Evolutionary conservation across 345 rosid genomes (phyloP), one percentile per base, ranked within the genome.

Genomic region (Firmiana major): DNA sequence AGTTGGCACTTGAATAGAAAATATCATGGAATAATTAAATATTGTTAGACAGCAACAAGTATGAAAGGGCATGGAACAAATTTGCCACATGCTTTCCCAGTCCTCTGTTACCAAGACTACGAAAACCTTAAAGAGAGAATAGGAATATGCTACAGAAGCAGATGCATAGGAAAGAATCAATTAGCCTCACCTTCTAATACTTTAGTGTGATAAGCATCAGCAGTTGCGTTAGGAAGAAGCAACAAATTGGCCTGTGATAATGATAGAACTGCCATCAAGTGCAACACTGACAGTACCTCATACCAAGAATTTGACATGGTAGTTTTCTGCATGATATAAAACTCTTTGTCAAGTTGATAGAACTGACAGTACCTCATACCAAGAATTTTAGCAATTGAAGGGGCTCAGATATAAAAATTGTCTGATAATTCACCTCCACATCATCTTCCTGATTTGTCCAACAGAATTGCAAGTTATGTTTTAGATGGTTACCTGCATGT

Each of bases 371-470:
- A n/a, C n/a, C n/a, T n/a, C n/a, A n/a, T n/a, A n/a, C n/a, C n/a
- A n/a, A n/a, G n/a, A 77, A 81, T 1, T 21, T 17, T n/a, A 63
- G 38, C 10, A 26, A n/a, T 38, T 59, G 22, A 19, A 24, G 4
- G 45, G 55, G n/a, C 15, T 1, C 72, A 21, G 38, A 17, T 28
- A 19, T 15, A 17, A 73, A 51, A 55, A 65, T 15, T 5, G 45
- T 67, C 75, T 42, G 28, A 42, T 7, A 45, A 59, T 16, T 73
- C 49, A 91, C 95, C 93, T 88, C 88, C 26, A 79, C 79, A 1
- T 79, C 87, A 80, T 91, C 95, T 73, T 91, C 95, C 78, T 89
- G 91, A 85, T 91, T 91, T 66, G 80, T 51, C 95, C 95, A 91
- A 48, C 77, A 83, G 82, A 91, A 91, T 49, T 77, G 83, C 78